Base-by-base conservation (phyloP, 768 basidiomycete species). In the Pulveroboletus sp. region DNA sequence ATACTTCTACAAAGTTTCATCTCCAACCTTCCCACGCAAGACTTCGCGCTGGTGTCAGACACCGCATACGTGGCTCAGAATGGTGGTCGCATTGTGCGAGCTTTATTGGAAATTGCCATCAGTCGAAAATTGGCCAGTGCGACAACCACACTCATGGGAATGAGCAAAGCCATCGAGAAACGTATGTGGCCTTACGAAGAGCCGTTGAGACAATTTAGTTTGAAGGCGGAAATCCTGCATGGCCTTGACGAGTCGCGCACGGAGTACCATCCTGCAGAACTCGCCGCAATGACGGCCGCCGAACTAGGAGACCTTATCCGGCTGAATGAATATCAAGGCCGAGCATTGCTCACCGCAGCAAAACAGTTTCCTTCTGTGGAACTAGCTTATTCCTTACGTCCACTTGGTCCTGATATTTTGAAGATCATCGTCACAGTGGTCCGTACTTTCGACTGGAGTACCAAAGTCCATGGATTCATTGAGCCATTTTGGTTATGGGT, bases 401-500 rank as follows among this genome's bases (percentile, higher is more conserved):
- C 97, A 6, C 79, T 98, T 27, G 85, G 84, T 12, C 75, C 82
- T 45, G 90, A 95, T 64, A 77, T 97, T 29, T 79, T 99, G 29
- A 87, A 83, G 60, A 79, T 99, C 31, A 73, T 73, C 1, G 75
- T 91, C 42, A 75, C 71, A 1, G 74, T 94, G 27, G 69, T 70
- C 14, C 81, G 82, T 21, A 69, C 76, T 7, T 99, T 97, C 67
- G 77, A 77, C 13, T 98, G 97, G 95, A 87, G 75, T 56, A 58
- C 71, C 21, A 87, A 80, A 64, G 58, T 85, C 3, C 94, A 97
- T 58, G 88, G 87, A 0, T 73, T 71, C 11, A 72, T 74, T 2
- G 92, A 98, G 65, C 87, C 91, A 2, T 97, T 97, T 69, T 97
- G 91, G 85, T 67, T 99, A 25, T 98, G 97, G 97, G 72, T 97